These are phyloP conservation scores for Cubamyces lactineus DNA, from an alignment of 768 basidiomycete species.

Conservation along the genomic window DNA sequence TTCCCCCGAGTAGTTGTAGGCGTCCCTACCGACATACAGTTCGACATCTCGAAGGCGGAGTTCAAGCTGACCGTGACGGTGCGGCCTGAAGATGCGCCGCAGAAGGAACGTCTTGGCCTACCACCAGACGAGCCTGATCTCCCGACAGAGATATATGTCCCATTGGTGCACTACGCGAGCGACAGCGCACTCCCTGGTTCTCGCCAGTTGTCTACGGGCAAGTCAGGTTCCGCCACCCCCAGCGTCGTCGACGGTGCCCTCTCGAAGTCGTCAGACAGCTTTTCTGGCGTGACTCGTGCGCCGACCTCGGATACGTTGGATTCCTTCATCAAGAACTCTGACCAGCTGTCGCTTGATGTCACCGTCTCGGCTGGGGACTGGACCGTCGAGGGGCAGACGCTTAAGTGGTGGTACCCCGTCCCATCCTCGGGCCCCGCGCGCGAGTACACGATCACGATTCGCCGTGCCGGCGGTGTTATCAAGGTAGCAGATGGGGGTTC, in stretches of 20 bases:
- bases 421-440: slow-evolving; percentile 33
- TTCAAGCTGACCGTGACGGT: slow-evolving; percentile 76
- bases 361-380: slow-evolving; percentile 50
- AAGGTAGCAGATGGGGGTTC: slow-evolving; percentile 24
- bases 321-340: slow-evolving; percentile 1
- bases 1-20: slow-evolving; percentile 82
- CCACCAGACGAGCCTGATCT: slow-evolving; percentile 39
- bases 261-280: slow-evolving; percentile 14
- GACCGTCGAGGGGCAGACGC: slow-evolving; percentile 50
- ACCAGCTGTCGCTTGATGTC: slow-evolving; percentile 46
- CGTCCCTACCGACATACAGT: slow-evolving; percentile 61
- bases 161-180: slow-evolving; percentile 85
- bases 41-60: slow-evolving; percentile 70
- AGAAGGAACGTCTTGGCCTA: slow-evolving; percentile 23
- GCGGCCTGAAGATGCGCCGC: slow-evolving; percentile 53
- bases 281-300: neutral
- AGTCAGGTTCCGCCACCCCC: slow-evolving; percentile 4
- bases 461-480: slow-evolving; percentile 36
- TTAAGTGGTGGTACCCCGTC: slow-evolving; percentile 46
- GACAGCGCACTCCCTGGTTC: slow-evolving; percentile 33
- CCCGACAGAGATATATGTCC: slow-evolving; percentile 91
- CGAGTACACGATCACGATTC: slow-evolving; percentile 38
- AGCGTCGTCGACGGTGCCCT: slow-evolving; percentile 15
- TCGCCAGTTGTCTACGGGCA: slow-evolving; percentile 6
- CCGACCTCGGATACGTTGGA: slow-evolving; percentile 10